phyloP scores from a whole-genome alignment of 2,329 filamentous ascomycete species.

The Ophiostoma novo-ulmi region DNA sequence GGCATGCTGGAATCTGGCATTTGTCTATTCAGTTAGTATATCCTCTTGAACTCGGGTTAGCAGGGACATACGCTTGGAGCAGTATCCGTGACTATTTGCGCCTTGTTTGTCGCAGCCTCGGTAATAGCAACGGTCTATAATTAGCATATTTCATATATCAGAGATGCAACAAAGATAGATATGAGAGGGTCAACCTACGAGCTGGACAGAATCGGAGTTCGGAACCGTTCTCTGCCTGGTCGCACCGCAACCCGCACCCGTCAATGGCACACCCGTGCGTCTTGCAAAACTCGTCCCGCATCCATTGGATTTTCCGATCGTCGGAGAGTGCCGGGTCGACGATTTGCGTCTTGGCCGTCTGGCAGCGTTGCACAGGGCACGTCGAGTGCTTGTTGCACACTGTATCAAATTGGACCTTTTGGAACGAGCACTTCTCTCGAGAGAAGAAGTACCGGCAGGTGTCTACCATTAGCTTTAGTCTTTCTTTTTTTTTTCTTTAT shows the following conservation, averaged over 20 bases:
- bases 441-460: slow-evolving; percentile 26
- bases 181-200: background rate
- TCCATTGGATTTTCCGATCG: background rate
- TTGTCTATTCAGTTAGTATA: background rate
- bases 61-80: slow-evolving; percentile 1
- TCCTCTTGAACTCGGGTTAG: background rate
- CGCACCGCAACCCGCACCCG: slow-evolving; percentile 1
- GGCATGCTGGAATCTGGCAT: slow-evolving; percentile 15
- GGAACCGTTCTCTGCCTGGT: background rate
- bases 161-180: background rate
- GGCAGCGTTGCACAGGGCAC: background rate
- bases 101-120: background rate
- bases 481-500: too few species aligned
- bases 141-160: background rate
- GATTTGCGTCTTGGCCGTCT: background rate
- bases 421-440: slow-evolving; percentile 13
- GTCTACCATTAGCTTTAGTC: slow-evolving; percentile 16
- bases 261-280: background rate
- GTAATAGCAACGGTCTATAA: slow-evolving; percentile 13
- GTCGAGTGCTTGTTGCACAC: slow-evolving; percentile 21
- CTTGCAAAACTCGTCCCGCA: background rate
- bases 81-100: slow-evolving; percentile 9
- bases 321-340: background rate
- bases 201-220: background rate
- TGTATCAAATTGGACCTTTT: slow-evolving; percentile 14